Evolutionary conservation across 1,284 basidiomycete species (phyloP).

Genomic region (Moniliophthora roreri): DNA sequence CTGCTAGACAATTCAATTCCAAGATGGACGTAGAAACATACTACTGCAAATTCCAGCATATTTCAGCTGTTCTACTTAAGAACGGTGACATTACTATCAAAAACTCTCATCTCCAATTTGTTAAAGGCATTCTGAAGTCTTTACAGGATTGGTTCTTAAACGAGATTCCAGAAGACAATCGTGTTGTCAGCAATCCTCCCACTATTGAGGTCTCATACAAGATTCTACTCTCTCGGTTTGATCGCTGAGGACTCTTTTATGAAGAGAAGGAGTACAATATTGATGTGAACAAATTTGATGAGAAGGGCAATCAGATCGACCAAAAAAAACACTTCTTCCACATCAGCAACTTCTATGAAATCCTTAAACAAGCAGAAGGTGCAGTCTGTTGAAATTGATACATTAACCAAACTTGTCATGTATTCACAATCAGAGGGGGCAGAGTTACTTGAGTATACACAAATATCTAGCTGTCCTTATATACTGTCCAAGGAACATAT

Average conservation of each 20-base stretch:
- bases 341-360: too few relatives aligned
- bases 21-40: background rate
- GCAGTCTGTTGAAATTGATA: too few relatives aligned
- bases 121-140: background rate
- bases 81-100: background rate
- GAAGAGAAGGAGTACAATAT: too few relatives aligned
- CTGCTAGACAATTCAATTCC: background rate
- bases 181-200: background rate
- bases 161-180: background rate
- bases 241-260: background rate
- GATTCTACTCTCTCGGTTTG: background rate
- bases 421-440: too few relatives aligned
- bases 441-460: too few relatives aligned
- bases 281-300: too few relatives aligned
- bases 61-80: conserved; percentile 1
- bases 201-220: background rate
- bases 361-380: too few relatives aligned
- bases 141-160: conserved; percentile 4
- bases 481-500: too few relatives aligned
- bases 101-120: background rate
- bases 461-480: too few relatives aligned
- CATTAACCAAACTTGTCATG: too few relatives aligned
- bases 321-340: too few relatives aligned
- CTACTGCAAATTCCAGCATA: background rate
- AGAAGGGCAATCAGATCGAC: too few relatives aligned